Evolutionary conservation across 805 yeast species (phyloP), one percentile per base, ranked within the genome.

Genomic region (Candida gorgasii): DNA sequence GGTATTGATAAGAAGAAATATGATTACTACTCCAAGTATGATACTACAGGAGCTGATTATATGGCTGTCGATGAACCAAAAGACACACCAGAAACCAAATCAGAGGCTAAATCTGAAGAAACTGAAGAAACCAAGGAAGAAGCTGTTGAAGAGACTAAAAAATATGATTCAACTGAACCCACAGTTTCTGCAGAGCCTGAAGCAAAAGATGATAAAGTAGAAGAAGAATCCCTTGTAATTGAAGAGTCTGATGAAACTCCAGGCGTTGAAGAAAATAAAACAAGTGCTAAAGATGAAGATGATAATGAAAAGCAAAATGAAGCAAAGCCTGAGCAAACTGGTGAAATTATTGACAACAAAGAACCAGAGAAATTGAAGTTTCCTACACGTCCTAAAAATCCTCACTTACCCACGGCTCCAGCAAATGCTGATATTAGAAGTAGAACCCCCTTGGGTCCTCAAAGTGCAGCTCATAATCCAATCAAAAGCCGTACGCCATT

Each of bases 1-100:
- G 45, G 22, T 7, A 39, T 50, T 9, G 29, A 52, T 3, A 54
- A 55, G 20, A 58, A 58, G 15, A 51, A 68, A 8, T 65, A 63
- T 43, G 71, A 67, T 37, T 51, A 51, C 40, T 67, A 67, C 39
- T 52, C 69, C 8, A 36, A 42, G 22, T 42, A 42, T 32, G 39
- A 36, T 5, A n/a, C 6, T n/a, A n/a, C n/a, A n/a, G n/a, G n/a
- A n/a, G n/a, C n/a, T 23, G 40, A 28, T 30, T 11, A 9, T 29
- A 29, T 29, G 33, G 35, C 17, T 6, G 24, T 31, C 12, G 35
- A 29, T 13, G 20, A 24, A 23, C 42, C 8, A 13, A 22, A 39
- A n/a, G n/a, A n/a, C n/a, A n/a, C n/a, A 24, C 12, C 16, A 1
- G 33, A 18, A 14, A 31, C 20, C 2, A 37, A 27, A 14, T 16